A percentile compares a stretch with the other conserved stretches of the same genome.
phyloP scores from a whole-genome alignment of 805 yeast genomes.

The Kuraishia molischiana region DNA sequence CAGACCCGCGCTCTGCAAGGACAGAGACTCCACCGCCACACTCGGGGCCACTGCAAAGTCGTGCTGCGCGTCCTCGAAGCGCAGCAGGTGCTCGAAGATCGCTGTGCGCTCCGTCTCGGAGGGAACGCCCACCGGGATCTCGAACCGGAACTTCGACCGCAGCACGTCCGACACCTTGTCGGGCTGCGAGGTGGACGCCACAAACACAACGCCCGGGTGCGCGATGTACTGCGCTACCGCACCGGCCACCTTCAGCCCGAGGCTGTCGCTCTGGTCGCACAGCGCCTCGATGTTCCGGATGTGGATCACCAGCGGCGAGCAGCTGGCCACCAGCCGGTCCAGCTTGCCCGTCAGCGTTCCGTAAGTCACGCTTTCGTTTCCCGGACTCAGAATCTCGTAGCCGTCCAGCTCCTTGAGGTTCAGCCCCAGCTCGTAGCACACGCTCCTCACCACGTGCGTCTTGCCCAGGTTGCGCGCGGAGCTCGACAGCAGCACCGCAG shows the following conservation, averaged over 20 bases:
- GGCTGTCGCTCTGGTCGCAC: slow-evolving; percentile 44
- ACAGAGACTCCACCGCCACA: slow-evolving; percentile 45
- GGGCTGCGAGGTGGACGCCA: slow-evolving; percentile 60
- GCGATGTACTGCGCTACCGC: slow-evolving; percentile 44
- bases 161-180: slow-evolving; percentile 60
- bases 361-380: slow-evolving; percentile 68
- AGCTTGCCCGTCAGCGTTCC: slow-evolving; percentile 71
- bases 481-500: slow-evolving; percentile 61
- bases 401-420: slow-evolving; percentile 65
- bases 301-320: slow-evolving; percentile 40
- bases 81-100: slow-evolving; percentile 46
- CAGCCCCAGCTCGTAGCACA: slow-evolving; percentile 51
- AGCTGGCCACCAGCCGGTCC: slow-evolving; percentile 45
- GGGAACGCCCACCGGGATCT: slow-evolving; percentile 69
- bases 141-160: slow-evolving; percentile 66
- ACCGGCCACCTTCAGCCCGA: slow-evolving; percentile 46
- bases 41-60: slow-evolving; percentile 29
- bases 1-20: slow-evolving; percentile 87
- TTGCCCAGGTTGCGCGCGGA: slow-evolving; percentile 75
- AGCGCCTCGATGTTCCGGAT: slow-evolving; percentile 69
- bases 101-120: slow-evolving; percentile 60
- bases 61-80: slow-evolving; percentile 1
- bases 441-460: slow-evolving; percentile 44
- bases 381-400: slow-evolving; percentile 52
- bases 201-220: slow-evolving; percentile 35